Evolutionary conservation across 2,329 filamentous ascomycete genomes (phyloP), one percentile per base, ranked within the genome.

Genomic region (Cercospora sesami): DNA sequence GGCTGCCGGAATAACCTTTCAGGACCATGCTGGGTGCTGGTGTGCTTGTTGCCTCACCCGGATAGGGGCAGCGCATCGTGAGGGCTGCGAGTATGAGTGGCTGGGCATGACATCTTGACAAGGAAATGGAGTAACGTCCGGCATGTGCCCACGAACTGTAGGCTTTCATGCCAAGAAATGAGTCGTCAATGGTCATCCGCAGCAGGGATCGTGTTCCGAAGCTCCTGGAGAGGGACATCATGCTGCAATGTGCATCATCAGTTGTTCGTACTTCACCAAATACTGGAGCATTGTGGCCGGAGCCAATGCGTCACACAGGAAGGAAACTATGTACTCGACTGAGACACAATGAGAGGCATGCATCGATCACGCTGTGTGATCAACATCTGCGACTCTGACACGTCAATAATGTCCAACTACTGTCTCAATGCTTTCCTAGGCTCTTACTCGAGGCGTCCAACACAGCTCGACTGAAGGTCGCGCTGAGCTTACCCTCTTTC

Each of bases 401-500:
- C 5, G 23, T 28, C 18, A 18, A 23, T 53, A 53, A 12, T n/a
- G n/a, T 59, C 55, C n/a, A n/a, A 23, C 16, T 59, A 16, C 12
- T 6, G 3, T 5, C 28, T 59, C 55, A 59, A 59, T 36, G 55
- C 55, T 59, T 68, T 16, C 67, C 63, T 6, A 68, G 18, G 26
- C 63, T 65, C 73, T 81, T 82, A 69, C 81, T 80, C 3, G 83
- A 84, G 36, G 85, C 84, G 66, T 79, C 78, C 9, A 86, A 74
- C 30, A 83, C 80, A 10, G 81, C 80, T 30, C 85, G 77, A 16
- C 82, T 84, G 70, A 86, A 86, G 0, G 81, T 82, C 8, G 81
- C 84, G 69, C 79, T 83, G 59, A 78, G 65, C 67, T 76, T 76
- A 16, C 76, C 76, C 26, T 82, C 76, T 26, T 79, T 80, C 66